Conservation (phyloP, 2,329 filamentous ascomycete genomes). For the Bimuria novae-zelandiae region DNA sequence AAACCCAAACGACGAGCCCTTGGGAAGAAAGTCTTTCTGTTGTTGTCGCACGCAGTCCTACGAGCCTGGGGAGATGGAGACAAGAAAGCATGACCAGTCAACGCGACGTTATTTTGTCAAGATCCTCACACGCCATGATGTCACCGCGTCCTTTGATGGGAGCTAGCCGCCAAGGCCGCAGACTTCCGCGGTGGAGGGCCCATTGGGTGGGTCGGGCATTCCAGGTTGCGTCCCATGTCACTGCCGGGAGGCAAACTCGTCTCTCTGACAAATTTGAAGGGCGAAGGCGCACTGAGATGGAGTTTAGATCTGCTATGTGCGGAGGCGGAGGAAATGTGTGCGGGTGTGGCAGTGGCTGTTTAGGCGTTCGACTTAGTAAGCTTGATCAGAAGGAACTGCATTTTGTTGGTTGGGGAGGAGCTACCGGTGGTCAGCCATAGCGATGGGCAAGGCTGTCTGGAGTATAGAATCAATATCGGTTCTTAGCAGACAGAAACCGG, state of each 20-base stretch:
- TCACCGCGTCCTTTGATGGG: neutral
- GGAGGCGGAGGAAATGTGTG: neutral
- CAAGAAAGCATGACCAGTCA: neutral
- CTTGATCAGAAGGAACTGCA: too few species aligned
- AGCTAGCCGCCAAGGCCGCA: constrained; percentile 6
- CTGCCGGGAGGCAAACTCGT: neutral
- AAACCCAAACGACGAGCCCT: neutral
- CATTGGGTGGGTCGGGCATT: neutral
- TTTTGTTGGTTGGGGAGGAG: too few species aligned
- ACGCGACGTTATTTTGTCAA: constrained; percentile 5
- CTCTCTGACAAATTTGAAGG: neutral
- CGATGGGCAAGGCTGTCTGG: neutral
- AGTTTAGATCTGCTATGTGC: neutral
- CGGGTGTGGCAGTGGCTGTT: constrained; percentile 3
- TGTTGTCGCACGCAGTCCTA: neutral
- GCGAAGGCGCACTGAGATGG: neutral
- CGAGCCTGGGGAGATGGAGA: neutral
- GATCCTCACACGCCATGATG: neutral
- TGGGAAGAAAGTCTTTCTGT: too few species aligned
- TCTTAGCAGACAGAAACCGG: constrained; percentile 6
- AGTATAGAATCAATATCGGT: neutral
- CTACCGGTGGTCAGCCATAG: constrained; percentile 1
- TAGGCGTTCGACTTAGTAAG: too few species aligned
- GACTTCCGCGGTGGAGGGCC: constrained; percentile 1
- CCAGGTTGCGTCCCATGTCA: neutral